Percentiles rank a stretch among this genome's conserved stretches.
Conservation (phyloP, 352 stramenopile genomes). For the Pythium rishiriense region DNA sequence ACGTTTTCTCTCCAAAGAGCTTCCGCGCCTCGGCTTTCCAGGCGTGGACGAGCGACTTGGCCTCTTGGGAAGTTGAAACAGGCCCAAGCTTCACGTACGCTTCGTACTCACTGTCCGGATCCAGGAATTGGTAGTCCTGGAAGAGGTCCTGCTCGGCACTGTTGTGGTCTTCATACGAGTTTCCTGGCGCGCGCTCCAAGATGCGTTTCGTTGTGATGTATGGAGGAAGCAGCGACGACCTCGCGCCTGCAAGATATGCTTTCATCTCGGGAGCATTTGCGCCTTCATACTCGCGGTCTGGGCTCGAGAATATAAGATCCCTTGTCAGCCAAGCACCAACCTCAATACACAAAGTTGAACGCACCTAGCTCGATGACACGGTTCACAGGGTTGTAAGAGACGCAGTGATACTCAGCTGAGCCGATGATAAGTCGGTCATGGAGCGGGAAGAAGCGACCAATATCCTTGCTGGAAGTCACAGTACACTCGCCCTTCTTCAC, state of each 20-base stretch:
- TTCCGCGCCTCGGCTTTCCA: conserved; percentile 56
- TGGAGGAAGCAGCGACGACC: conserved; percentile 47
- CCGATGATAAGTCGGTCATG: conserved; percentile 62
- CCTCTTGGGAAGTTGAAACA: conserved; percentile 39
- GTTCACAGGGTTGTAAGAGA: conserved; percentile 39
- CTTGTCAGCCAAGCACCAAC: too few relatives aligned
- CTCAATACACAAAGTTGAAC: neutral
- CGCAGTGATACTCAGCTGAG: conserved; percentile 44
- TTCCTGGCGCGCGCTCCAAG: conserved; percentile 73
- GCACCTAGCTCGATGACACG: conserved; percentile 40
- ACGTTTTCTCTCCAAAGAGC: conserved; percentile 56
- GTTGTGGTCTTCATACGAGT: conserved; percentile 83
- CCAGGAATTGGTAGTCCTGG: conserved; percentile 85
- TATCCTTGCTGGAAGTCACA: conserved; percentile 44
- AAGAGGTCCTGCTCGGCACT: conserved; percentile 82
- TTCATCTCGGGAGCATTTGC: conserved; percentile 37
- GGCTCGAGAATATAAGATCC: too few relatives aligned
- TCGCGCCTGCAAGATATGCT: conserved; percentile 48
- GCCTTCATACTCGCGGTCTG: conserved; percentile 72
- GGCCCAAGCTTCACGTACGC: conserved; percentile 75
- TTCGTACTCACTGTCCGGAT: conserved; percentile 75
- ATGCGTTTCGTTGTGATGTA: conserved; percentile 70
- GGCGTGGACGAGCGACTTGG: conserved; percentile 51
- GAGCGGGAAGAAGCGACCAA: conserved; percentile 60
- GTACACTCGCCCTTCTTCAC: conserved; percentile 41